Base-by-base conservation (phyloP, 2,329 filamentous ascomycete species). In the Apiospora rasikravindrae region DNA sequence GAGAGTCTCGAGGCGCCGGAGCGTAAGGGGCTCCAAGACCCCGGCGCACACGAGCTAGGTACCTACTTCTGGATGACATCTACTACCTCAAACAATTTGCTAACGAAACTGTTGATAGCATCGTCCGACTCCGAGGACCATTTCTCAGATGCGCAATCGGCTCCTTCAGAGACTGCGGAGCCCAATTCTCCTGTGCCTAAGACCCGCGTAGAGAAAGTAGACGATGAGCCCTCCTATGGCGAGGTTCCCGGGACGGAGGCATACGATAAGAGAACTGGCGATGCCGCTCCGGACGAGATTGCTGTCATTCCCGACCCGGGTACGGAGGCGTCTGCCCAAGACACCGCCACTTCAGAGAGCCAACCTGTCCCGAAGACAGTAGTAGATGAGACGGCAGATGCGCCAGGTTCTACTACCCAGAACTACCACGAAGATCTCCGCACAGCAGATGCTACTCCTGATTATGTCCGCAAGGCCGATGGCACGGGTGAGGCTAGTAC, bases 91-190 rank as follows among this genome's bases (percentile, higher is more conserved):
- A n/a, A 64, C 57, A 13, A 33, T 19, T 22, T n/a, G 10, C 71
- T 47, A 67, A 51, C 69, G 73, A 76, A 68, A 75, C 73, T 45
- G 11, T 16, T 24, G 29, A 51, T 80, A 82, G 88, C 88, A 73
- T 85, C 84, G 42, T 91, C 90, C 68, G 91, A 92, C 74, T 91
- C 89, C 40, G 91, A 92, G 66, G 91, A 93, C 76, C 91, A 92
- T 82, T 93, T 91, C 81, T 92, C 89, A 69, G 91, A 93, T 79
- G 90, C 91, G 45, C 88, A 88, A 71, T 86, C 81, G 33, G 71
- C 84, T 78, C 72, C 81, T 77, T 75, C 69, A 14, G 75, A 75
- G 51, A 88, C 81, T 78, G 84, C 82, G 11, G 82, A 80, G 7
- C 77, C 80, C 53, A 81, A 79, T 73, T 88, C 88, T 19, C 87